Evolutionary conservation across 208 protist species (phyloP).

Genomic region (Trichomonas vaginalis): DNA sequence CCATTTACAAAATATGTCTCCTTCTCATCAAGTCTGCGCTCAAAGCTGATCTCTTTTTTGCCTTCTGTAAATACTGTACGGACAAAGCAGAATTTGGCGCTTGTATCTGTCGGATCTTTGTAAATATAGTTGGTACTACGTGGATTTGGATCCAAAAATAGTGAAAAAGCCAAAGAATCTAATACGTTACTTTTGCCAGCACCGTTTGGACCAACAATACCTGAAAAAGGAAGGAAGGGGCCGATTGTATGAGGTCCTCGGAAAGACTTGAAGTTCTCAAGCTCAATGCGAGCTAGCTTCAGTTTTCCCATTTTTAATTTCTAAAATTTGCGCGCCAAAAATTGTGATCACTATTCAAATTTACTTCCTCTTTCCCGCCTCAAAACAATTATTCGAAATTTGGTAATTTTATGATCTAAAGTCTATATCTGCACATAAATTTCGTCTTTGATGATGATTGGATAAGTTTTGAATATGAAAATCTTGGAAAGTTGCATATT

Average conservation of each 20-base stretch:
- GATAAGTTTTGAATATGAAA: too few species aligned
- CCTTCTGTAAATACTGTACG: conserved; percentile 15
- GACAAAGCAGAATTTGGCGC: neutral
- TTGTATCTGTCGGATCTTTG: neutral
- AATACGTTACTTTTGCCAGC: conserved; percentile 31
- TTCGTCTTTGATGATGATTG: too few species aligned
- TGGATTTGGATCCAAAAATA: neutral
- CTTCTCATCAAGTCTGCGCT: neutral
- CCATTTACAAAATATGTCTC: neutral
- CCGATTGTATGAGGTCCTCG: conserved; percentile 24
- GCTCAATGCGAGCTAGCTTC: neutral
- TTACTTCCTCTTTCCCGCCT: too few species aligned
- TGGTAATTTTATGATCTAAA: too few species aligned
- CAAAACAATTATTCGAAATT: too few species aligned
- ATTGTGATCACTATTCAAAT: too few species aligned
- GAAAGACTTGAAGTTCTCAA: conserved; percentile 29
- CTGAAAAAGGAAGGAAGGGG: conserved; percentile 23
- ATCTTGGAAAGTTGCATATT: too few species aligned
- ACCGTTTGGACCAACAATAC: conserved; percentile 30
- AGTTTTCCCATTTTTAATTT: neutral
- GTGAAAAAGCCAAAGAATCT: conserved; percentile 26
- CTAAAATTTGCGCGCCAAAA: neutral
- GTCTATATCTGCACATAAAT: too few species aligned
- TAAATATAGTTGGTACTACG: neutral
- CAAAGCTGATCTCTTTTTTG: neutral